Evolutionary conservation across 805 yeast species (phyloP).

Genomic region (Kluyveromyces nonfermentans): DNA sequence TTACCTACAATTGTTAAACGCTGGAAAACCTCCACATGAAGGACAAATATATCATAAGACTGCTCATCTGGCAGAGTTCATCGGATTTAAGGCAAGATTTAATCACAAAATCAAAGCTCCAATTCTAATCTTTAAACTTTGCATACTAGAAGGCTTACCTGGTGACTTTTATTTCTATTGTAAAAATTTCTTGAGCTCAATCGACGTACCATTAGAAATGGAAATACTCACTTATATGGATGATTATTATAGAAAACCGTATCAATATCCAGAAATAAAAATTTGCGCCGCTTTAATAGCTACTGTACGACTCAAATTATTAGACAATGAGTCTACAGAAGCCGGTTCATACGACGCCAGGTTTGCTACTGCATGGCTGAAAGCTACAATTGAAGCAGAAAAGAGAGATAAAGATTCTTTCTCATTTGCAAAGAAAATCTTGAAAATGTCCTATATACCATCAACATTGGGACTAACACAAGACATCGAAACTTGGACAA

Average conservation of each 20-base stretch:
- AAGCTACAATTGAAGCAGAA: neutral
- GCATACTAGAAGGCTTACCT: conserved; percentile 14
- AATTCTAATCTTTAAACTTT: conserved; percentile 17
- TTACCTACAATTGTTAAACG: conserved; percentile 32
- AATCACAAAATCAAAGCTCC: conserved; percentile 9
- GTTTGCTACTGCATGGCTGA: conserved; percentile 1
- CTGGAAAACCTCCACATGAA: conserved; percentile 32
- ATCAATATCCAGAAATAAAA: conserved; percentile 15
- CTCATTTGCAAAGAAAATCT: neutral
- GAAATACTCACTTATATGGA: conserved; percentile 7
- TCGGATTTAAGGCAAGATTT: conserved; percentile 9
- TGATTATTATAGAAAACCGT: conserved; percentile 7
- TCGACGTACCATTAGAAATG: conserved; percentile 3
- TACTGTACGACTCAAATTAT: conserved; percentile 14
- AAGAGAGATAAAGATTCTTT: neutral
- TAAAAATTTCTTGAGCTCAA: conserved; percentile 4
- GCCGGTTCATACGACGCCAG: neutral
- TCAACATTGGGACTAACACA: neutral
- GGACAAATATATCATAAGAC: conserved; percentile 31
- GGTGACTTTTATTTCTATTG: conserved; percentile 20
- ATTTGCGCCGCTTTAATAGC: conserved; percentile 16
- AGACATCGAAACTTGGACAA: conserved; percentile 14
- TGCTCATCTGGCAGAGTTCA: conserved; percentile 8
- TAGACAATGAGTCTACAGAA: conserved; percentile 8
- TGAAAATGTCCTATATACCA: conserved; percentile 2